Evolutionary conservation across 2,329 filamentous ascomycete genomes (phyloP).

Genomic region (Venturia pyrina): DNA sequence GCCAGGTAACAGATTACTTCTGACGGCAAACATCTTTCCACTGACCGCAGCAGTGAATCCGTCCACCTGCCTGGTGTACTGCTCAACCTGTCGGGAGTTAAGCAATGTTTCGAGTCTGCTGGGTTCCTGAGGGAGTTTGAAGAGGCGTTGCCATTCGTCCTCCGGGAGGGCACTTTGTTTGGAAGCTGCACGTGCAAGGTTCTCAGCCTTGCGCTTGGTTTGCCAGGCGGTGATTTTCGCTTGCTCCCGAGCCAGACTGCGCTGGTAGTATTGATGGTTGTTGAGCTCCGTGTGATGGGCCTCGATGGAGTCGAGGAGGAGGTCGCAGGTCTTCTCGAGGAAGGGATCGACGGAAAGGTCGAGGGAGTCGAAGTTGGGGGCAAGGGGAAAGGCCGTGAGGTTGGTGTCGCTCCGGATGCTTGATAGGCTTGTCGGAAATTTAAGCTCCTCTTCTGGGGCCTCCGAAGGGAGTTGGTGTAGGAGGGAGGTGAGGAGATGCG

Average conservation of each 20-base stretch:
- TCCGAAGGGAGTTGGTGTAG: slow-evolving; percentile 78
- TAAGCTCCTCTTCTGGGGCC: slow-evolving; percentile 55
- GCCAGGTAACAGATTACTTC: slow-evolving; percentile 54
- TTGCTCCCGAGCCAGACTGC: slow-evolving; percentile 87
- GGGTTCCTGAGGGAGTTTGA: slow-evolving; percentile 94
- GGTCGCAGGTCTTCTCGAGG: slow-evolving; percentile 95
- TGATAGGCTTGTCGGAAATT: slow-evolving; percentile 68
- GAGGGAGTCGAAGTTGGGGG: slow-evolving; percentile 81
- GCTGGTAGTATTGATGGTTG: slow-evolving; percentile 97
- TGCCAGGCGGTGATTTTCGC: slow-evolving; percentile 96
- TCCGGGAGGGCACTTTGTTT: slow-evolving; percentile 87
- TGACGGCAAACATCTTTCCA: slow-evolving; percentile 96
- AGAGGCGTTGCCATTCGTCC: slow-evolving; percentile 96
- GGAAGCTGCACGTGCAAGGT: slow-evolving; percentile 69
- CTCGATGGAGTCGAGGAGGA: slow-evolving; percentile 93
- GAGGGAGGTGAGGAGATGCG: slow-evolving; percentile 89
- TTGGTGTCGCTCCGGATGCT: slow-evolving; percentile 59
- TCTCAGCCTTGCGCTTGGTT: slow-evolving; percentile 92
- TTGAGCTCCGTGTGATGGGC: slow-evolving; percentile 97
- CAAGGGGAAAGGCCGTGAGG: slow-evolving; percentile 54
- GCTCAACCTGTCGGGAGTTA: slow-evolving; percentile 91
- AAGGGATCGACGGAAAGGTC: slow-evolving; percentile 94
- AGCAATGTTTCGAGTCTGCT: slow-evolving; percentile 88
- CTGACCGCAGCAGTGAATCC: slow-evolving; percentile 86
- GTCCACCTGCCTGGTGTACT: slow-evolving; percentile 95